These are phyloP conservation scores for Colletotrichum navitas DNA, from an alignment of 2,329 filamentous ascomycete species.

Conservation along the genomic window DNA sequence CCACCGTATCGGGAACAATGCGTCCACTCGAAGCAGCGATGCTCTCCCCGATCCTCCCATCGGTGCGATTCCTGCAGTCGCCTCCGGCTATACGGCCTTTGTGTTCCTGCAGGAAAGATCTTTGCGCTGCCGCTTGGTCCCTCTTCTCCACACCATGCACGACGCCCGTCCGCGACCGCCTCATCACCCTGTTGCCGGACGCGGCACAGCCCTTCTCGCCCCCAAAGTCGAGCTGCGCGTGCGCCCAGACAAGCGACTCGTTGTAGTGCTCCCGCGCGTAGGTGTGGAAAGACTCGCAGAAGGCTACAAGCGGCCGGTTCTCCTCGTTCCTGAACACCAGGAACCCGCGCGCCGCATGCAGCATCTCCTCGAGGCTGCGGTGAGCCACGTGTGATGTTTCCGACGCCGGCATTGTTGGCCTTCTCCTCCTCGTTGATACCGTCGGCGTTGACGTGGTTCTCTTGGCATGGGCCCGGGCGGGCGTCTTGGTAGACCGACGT, in stretches of 20 bases:
- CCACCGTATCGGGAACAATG: background rate
- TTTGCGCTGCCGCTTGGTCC: constrained; percentile 32
- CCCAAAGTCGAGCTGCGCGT: constrained; percentile 19
- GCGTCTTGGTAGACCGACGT: background rate
- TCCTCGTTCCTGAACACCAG: background rate
- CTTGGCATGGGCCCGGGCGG: background rate
- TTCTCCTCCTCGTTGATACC: background rate
- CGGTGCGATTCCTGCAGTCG: too few relatives aligned
- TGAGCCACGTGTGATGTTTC: constrained; percentile 1
- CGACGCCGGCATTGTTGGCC: background rate
- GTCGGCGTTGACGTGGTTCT: constrained; percentile 5
- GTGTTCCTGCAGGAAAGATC: constrained; percentile 17
- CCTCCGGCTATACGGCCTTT: background rate
- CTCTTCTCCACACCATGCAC: constrained; percentile 20
- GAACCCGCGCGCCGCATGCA: constrained; percentile 15
- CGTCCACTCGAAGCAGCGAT: background rate
- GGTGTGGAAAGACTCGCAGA: constrained; percentile 8
- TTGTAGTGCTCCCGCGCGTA: constrained; percentile 11
- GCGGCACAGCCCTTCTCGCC: constrained; percentile 12
- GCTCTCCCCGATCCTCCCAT: background rate
- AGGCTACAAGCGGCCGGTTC: constrained; percentile 16
- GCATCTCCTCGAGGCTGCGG: constrained; percentile 31
- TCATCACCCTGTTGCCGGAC: constrained; percentile 23
- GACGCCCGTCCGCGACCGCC: constrained; percentile 36
- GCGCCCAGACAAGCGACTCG: constrained; percentile 12